phyloP scores from a whole-genome alignment of 257 asterid genomes.

The Petrea volubilis region DNA sequence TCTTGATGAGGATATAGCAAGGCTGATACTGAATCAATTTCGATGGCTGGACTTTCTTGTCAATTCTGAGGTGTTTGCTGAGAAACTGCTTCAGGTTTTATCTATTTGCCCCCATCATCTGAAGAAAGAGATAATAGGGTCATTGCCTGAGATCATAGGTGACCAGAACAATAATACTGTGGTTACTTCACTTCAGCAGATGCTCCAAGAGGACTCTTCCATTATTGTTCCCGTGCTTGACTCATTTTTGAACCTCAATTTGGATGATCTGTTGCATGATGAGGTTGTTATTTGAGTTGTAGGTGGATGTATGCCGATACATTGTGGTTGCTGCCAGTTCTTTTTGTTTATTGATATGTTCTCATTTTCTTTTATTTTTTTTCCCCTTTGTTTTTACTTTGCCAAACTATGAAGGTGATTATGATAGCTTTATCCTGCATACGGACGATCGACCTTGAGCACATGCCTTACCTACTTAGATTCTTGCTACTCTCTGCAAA shows the following conservation, averaged over 20 bases:
- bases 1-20: conserved; percentile 69
- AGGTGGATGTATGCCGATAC: conserved; percentile 4
- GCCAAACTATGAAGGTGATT: conserved; percentile 50
- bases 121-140: conserved; percentile 83
- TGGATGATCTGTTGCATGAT: conserved; percentile 72
- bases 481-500: conserved; percentile 73
- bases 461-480: conserved; percentile 82
- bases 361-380: background rate
- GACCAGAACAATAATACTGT: conserved; percentile 65
- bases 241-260: conserved; percentile 76
- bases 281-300: conserved; percentile 44
- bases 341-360: background rate
- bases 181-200: conserved; percentile 70
- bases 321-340: conserved; percentile 17
- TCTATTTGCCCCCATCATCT: conserved; percentile 73
- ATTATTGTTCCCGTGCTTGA: conserved; percentile 80
- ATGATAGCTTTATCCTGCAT: conserved; percentile 74
- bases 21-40: conserved; percentile 76
- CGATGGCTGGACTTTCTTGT: conserved; percentile 92
- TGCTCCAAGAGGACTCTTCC: conserved; percentile 83
- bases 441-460: conserved; percentile 72
- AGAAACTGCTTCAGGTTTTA: conserved; percentile 66
- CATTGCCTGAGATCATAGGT: conserved; percentile 79
- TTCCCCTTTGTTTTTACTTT: background rate
- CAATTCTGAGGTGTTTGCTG: conserved; percentile 65